A percentile compares a stretch with the other conserved stretches of the same genome.
phyloP scores from a whole-genome alignment of 176 grass and related monocot genomes.

The Oryza nivara region DNA sequence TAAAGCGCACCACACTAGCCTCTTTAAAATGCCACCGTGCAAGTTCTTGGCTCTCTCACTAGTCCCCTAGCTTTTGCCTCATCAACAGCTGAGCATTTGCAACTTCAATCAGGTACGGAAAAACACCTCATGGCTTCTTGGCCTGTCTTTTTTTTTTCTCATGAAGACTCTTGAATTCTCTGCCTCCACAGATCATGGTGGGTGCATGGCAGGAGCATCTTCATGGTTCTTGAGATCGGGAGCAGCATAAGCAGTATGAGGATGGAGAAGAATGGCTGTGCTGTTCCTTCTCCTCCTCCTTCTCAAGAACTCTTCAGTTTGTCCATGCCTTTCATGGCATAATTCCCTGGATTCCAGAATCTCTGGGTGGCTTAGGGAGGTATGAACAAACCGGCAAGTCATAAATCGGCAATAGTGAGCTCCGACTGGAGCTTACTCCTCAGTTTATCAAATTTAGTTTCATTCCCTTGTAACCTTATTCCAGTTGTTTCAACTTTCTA shows the following conservation, averaged over 20 bases:
- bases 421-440: slow-evolving; percentile 39
- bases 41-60: slow-evolving; percentile 33
- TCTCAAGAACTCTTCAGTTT: slow-evolving; percentile 35
- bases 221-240: slow-evolving; percentile 38
- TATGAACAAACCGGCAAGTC: slow-evolving; percentile 43
- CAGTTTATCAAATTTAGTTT: slow-evolving; percentile 27
- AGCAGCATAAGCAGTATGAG: slow-evolving; percentile 1
- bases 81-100: slow-evolving; percentile 13
- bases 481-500: not conserved
- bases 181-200: slow-evolving; percentile 36
- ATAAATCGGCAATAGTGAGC: slow-evolving; percentile 48
- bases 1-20: slow-evolving; percentile 23
- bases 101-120: slow-evolving; percentile 9
- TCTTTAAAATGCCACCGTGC: slow-evolving; percentile 40
- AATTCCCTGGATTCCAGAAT: slow-evolving; percentile 31
- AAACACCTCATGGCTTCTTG: not conserved
- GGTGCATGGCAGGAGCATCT: slow-evolving; percentile 39
- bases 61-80: slow-evolving; percentile 36
- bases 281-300: slow-evolving; percentile 29
- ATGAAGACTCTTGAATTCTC: not conserved
- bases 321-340: slow-evolving; percentile 31
- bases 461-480: not conserved
- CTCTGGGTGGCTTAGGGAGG: slow-evolving; percentile 36
- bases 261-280: slow-evolving; percentile 34
- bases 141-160: not conserved